Conservation (phyloP, 163 green algal genomes). For the Chlamydomonas reinhardtii region DNA sequence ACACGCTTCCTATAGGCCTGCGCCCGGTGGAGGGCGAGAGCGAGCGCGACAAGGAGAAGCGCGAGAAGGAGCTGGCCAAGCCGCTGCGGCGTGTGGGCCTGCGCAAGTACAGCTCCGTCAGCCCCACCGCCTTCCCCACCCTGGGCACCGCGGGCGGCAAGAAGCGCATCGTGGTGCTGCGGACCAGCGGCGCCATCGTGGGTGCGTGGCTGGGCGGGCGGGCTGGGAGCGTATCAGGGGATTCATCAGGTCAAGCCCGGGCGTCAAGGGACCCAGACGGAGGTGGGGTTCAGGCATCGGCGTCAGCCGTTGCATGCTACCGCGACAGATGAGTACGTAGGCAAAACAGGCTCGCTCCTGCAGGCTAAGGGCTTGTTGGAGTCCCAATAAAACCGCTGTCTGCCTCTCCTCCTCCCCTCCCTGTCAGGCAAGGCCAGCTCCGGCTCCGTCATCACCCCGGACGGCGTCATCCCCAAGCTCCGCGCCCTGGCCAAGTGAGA, state of each 20-base stretch:
- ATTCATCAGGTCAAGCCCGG: too few species aligned
- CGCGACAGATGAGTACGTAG: too few species aligned
- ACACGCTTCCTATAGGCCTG: conserved; percentile 30
- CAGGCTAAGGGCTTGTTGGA: too few species aligned
- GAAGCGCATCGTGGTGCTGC: conserved; percentile 88
- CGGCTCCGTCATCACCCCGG: conserved; percentile 78
- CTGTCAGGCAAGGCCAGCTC: conserved; percentile 54
- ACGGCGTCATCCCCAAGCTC: conserved; percentile 82
- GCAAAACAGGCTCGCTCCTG: too few species aligned
- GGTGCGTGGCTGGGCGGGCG: conserved; percentile 51
- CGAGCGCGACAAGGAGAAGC: conserved; percentile 70
- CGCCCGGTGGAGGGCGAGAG: conserved; percentile 75
- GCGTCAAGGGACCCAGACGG: too few species aligned
- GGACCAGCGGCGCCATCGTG: conserved; percentile 82
- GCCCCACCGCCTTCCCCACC: conserved; percentile 70
- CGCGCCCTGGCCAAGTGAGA: conserved; percentile 71
- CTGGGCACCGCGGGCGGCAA: conserved; percentile 63
- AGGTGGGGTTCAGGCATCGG: too few species aligned
- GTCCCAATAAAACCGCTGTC: too few species aligned
- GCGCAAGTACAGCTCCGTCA: conserved; percentile 79
- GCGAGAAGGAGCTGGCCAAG: conserved; percentile 59
- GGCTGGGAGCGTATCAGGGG: neutral
- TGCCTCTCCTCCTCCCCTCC: neutral
- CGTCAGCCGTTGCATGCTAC: too few species aligned
- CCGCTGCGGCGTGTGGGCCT: conserved; percentile 65